phyloP scores from a whole-genome alignment of 2,329 filamentous ascomycete genomes.

The Hypoxylon sp. region DNA sequence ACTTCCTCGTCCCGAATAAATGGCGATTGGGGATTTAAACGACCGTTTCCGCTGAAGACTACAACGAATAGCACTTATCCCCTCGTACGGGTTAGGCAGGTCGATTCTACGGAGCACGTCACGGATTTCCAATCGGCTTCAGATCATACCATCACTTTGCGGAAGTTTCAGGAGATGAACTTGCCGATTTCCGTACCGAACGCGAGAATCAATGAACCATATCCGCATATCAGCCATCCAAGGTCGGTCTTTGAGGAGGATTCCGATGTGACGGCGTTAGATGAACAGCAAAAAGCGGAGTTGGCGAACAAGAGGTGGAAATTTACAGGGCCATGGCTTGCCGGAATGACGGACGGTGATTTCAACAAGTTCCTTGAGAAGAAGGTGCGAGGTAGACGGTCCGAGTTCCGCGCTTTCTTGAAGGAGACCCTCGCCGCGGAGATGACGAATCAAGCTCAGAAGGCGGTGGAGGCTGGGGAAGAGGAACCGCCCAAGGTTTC shows the following conservation, averaged over 20 bases:
- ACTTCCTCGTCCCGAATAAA: conserved; percentile 77
- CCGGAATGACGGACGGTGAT: conserved; percentile 70
- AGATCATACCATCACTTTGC: conserved; percentile 83
- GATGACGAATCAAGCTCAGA: conserved; percentile 56
- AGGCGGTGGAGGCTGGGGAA: conserved; percentile 55
- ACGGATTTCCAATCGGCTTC: conserved; percentile 89
- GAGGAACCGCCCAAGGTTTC: conserved; percentile 50
- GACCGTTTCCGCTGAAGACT: conserved; percentile 81
- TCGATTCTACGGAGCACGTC: conserved; percentile 88
- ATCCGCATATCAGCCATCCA: conserved; percentile 46
- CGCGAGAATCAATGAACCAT: conserved; percentile 34
- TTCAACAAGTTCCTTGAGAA: conserved; percentile 69
- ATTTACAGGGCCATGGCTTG: conserved; percentile 75
- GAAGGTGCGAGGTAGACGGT: conserved; percentile 65
- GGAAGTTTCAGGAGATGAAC: conserved; percentile 88
- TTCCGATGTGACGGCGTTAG: conserved; percentile 65
- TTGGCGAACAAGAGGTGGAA: conserved; percentile 71
- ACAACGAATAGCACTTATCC: conserved; percentile 81
- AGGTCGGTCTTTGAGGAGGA: conserved; percentile 72
- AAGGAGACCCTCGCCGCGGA: conserved; percentile 63
- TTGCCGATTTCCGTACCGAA: conserved; percentile 74
- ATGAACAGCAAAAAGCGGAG: conserved; percentile 51
- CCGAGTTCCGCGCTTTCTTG: conserved; percentile 68
- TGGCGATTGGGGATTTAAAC: conserved; percentile 95
- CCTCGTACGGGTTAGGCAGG: conserved; percentile 78